A percentile compares a stretch with the other conserved stretches of the same genome.
phyloP scores from a whole-genome alignment of 495 filamentous ascomycete species.

The Wilcoxina mikolae region DNA sequence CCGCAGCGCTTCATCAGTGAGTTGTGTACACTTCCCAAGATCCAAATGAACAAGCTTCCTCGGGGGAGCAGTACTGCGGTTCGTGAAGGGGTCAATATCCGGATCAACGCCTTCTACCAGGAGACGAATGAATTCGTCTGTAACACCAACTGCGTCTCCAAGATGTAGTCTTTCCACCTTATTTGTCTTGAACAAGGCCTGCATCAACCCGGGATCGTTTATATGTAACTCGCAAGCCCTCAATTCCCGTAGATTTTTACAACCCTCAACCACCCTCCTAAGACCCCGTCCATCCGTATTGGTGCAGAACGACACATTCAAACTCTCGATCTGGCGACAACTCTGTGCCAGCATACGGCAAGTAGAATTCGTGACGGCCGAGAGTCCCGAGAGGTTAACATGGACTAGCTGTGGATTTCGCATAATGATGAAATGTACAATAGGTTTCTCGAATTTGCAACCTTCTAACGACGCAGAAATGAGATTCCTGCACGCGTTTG shows the following conservation, averaged over 20 bases:
- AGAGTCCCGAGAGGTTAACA: constrained; percentile 71
- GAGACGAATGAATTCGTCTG: constrained; percentile 51
- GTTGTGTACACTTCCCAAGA: constrained; percentile 55
- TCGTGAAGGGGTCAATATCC: constrained; percentile 62
- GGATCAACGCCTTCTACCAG: constrained; percentile 61
- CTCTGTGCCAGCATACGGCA: constrained; percentile 76
- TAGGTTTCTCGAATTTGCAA: constrained; percentile 56
- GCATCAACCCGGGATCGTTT: constrained; percentile 50
- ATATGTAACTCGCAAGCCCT: constrained; percentile 78
- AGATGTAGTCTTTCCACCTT: constrained; percentile 65
- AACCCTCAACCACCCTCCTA: constrained; percentile 53
- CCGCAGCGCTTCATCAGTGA: constrained; percentile 57
- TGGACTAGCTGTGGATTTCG: constrained; percentile 62
- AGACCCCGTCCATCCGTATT: constrained; percentile 74
- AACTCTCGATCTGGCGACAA: constrained; percentile 61
- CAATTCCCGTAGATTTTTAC: constrained; percentile 59
- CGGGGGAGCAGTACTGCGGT: constrained; percentile 58
- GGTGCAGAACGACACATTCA: constrained; percentile 87
- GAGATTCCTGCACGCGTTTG: constrained; percentile 69
- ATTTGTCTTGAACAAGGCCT: constrained; percentile 63
- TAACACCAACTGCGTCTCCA: constrained; percentile 58
- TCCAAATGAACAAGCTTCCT: constrained; percentile 74
- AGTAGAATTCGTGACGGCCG: constrained; percentile 64
- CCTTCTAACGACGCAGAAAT: constrained; percentile 78
- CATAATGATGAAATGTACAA: constrained; percentile 65